Conservation (phyloP, 2,329 filamentous ascomycete genomes). For the Talaromyces albobiverticillius region DNA sequence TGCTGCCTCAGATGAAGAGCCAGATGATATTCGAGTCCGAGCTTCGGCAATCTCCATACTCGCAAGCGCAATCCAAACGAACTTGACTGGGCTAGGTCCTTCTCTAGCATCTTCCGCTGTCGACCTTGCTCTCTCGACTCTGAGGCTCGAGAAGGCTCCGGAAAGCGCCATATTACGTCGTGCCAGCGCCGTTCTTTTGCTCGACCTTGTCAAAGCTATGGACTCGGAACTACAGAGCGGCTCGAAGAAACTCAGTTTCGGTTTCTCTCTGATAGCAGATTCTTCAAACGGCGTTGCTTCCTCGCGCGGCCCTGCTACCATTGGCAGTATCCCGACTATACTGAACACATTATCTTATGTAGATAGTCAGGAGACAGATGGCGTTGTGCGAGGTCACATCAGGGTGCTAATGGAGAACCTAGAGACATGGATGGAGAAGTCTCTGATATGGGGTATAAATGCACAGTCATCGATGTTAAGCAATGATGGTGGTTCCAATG, state of each 20-base stretch:
- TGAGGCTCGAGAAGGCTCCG: conserved; percentile 33
- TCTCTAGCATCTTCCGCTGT: conserved; percentile 34
- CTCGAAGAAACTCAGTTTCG: conserved; percentile 34
- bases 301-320: conserved; percentile 20
- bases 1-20: conserved; percentile 33
- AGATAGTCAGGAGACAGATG: conserved; percentile 37
- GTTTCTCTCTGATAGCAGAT: conserved; percentile 33
- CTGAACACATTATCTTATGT: conserved; percentile 35
- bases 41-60: conserved; percentile 45
- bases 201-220: conserved; percentile 40
- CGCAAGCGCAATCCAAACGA: conserved; percentile 39
- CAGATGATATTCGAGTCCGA: conserved; percentile 43
- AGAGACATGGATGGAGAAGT: conserved; percentile 44
- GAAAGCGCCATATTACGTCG: conserved; percentile 43
- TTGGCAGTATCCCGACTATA: conserved; percentile 40
- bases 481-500: conserved; percentile 1
- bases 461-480: conserved; percentile 14
- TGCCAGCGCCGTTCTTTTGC: conserved; percentile 38
- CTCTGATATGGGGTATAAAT: conserved; percentile 38
- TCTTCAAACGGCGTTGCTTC: neutral
- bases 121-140: conserved; percentile 38
- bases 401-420: conserved; percentile 39
- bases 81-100: conserved; percentile 37
- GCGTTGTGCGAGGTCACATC: conserved; percentile 39
- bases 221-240: conserved; percentile 32